These are phyloP conservation scores for Schwanniomyces polymorphus DNA, from an alignment of 805 yeast species.

Conservation along the genomic window DNA sequence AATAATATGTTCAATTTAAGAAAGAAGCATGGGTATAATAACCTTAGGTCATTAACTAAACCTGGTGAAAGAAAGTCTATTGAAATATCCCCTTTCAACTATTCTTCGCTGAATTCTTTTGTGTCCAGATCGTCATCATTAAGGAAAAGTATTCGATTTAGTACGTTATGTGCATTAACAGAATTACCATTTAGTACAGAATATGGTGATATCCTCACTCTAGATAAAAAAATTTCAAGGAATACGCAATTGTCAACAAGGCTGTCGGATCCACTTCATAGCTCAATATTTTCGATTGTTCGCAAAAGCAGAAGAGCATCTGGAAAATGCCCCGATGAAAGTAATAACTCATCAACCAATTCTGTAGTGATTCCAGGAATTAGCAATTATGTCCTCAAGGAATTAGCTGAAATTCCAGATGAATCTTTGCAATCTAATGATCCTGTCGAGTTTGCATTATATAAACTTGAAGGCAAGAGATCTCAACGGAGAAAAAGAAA, in stretches of 20 bases:
- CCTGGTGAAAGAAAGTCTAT: conserved; percentile 1
- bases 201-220: conserved; percentile 6
- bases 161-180: conserved; percentile 38
- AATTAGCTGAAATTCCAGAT: conserved; percentile 84
- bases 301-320: conserved; percentile 19
- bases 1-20: conserved; percentile 23
- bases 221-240: conserved; percentile 1
- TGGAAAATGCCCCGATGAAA: conserved; percentile 7
- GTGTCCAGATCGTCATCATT: conserved; percentile 23
- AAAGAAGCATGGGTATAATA: conserved; percentile 51
- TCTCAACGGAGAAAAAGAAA: neutral
- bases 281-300: conserved; percentile 35
- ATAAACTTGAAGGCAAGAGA: conserved; percentile 71
- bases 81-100: conserved; percentile 3
- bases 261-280: conserved; percentile 28
- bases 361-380: conserved; percentile 59
- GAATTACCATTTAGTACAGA: conserved; percentile 36
- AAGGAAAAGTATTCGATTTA: conserved; percentile 33
- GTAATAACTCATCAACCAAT: conserved; percentile 16
- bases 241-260: conserved; percentile 14
- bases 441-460: conserved; percentile 72
- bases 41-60: conserved; percentile 40
- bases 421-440: conserved; percentile 61
- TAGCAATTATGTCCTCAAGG: conserved; percentile 42
- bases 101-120: conserved; percentile 17